Percentiles rank a stretch among this genome's conserved stretches.
These are phyloP conservation scores for Daldinia sp. DNA, from an alignment of 2,329 filamentous ascomycete genomes.

Conservation along the genomic window DNA sequence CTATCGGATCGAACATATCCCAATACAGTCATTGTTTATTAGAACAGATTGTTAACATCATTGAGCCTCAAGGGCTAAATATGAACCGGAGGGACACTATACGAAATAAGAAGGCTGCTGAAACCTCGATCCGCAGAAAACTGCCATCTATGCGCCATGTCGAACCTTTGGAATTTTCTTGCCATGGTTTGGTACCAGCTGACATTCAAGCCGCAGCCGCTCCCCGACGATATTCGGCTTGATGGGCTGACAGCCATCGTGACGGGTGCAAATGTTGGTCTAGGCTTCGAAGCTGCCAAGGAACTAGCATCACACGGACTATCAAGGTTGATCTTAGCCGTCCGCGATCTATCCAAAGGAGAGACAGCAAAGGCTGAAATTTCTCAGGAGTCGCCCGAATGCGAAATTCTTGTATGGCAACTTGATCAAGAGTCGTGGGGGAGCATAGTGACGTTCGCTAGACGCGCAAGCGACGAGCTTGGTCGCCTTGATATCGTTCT, in stretches of 20 bases:
- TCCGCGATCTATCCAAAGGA: constrained; percentile 33
- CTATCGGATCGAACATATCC: neutral
- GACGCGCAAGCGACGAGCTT: constrained; percentile 23
- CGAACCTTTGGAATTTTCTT: constrained; percentile 21
- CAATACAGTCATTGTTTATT: neutral
- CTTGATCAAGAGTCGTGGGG: constrained; percentile 39
- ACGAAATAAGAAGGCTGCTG: neutral
- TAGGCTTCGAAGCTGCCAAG: constrained; percentile 42
- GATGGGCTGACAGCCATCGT: constrained; percentile 39
- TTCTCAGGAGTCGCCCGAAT: constrained; percentile 19
- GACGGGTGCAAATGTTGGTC: constrained; percentile 38
- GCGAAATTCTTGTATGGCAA: constrained; percentile 37
- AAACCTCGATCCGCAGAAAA: neutral
- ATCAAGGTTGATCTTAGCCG: constrained; percentile 38
- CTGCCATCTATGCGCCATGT: constrained; percentile 2
- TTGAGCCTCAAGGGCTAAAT: neutral
- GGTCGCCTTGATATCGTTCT: constrained; percentile 40
- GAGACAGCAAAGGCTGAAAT: constrained; percentile 33
- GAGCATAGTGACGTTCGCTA: constrained; percentile 35
- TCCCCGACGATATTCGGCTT: constrained; percentile 26
- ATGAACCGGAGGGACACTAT: neutral
- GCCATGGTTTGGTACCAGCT: constrained; percentile 31
- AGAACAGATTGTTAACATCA: neutral
- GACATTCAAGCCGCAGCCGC: constrained; percentile 38
- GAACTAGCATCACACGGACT: constrained; percentile 40